Conservation (phyloP, 768 basidiomycete species). For the Rhizopogon vesiculosus region DNA sequence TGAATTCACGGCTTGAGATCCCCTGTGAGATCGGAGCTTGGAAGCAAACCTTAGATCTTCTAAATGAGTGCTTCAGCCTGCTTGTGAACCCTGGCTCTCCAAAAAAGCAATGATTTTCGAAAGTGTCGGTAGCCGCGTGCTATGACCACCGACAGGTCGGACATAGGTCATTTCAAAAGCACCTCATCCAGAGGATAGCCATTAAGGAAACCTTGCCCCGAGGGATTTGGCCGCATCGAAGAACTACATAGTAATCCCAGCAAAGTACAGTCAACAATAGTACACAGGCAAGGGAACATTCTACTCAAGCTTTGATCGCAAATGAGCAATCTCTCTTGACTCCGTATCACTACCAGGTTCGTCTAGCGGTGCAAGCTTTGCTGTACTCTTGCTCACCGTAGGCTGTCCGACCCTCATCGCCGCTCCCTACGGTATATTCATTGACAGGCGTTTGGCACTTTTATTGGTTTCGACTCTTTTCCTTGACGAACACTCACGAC, state of each 20-base stretch:
- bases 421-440: neutral
- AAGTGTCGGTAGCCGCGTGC: conserved; percentile 15
- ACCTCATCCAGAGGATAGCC: conserved; percentile 19
- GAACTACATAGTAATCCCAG: conserved; percentile 12
- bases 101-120: neutral
- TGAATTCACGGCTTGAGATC: conserved; percentile 12
- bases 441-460: conserved; percentile 2
- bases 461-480: conserved; percentile 3
- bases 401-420: conserved; percentile 11
- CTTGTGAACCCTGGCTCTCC: neutral
- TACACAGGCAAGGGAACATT: conserved; percentile 21
- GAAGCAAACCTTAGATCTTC: conserved; percentile 26
- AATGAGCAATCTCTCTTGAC: conserved; percentile 8
- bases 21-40: conserved; percentile 25
- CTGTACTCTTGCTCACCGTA: conserved; percentile 4
- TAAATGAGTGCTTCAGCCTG: conserved; percentile 3
- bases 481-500: conserved; percentile 27
- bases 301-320: conserved; percentile 1
- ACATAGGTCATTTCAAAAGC: conserved; percentile 14
- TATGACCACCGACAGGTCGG: conserved; percentile 20
- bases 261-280: conserved; percentile 23
- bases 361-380: conserved; percentile 15
- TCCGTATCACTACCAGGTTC: conserved; percentile 6
- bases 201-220: conserved; percentile 28
- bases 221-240: conserved; percentile 7